These are phyloP conservation scores for Corymbia maculata DNA, from an alignment of 345 rosid genomes.

Conservation along the genomic window DNA sequence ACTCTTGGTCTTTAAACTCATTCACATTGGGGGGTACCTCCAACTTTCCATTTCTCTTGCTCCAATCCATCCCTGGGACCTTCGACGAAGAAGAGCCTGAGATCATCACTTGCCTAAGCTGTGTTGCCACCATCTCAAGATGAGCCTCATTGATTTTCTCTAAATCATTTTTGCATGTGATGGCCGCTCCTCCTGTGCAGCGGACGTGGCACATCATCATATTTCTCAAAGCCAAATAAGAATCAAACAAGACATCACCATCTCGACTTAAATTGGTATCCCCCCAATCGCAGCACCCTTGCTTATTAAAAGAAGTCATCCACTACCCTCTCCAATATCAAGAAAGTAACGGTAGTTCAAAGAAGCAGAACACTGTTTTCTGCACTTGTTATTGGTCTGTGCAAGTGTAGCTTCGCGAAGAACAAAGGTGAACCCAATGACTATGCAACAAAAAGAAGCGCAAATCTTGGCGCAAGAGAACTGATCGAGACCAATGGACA, in stretches of 20 bases:
- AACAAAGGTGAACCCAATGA: not conserved
- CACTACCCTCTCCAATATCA: not conserved
- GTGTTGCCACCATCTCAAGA: constrained; percentile 47
- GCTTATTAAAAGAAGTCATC: not conserved
- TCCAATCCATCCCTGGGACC: constrained; percentile 81
- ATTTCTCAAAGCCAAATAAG: not conserved
- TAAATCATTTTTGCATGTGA: constrained; percentile 80
- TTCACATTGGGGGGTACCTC: constrained; percentile 31
- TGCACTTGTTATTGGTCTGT: not conserved
- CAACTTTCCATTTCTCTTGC: constrained; percentile 55
- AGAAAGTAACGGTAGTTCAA: not conserved
- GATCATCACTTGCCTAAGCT: constrained; percentile 58
- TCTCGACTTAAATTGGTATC: not conserved
- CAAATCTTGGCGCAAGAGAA: not conserved
- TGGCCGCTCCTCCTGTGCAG: constrained; percentile 77
- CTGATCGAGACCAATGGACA: not conserved
- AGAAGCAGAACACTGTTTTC: not conserved
- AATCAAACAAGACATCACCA: not conserved
- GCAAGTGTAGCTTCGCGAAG: not conserved
- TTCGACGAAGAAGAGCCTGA: constrained; percentile 20
- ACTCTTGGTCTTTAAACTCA: constrained; percentile 22
- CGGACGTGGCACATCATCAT: not conserved
- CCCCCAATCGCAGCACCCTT: not conserved
- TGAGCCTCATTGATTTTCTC: constrained; percentile 72
- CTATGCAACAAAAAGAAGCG: not conserved